A percentile compares a stretch with the other conserved stretches of the same genome.
Evolutionary conservation across 768 basidiomycete species (phyloP).

Genomic region (Leucocoprinus sp.): DNA sequence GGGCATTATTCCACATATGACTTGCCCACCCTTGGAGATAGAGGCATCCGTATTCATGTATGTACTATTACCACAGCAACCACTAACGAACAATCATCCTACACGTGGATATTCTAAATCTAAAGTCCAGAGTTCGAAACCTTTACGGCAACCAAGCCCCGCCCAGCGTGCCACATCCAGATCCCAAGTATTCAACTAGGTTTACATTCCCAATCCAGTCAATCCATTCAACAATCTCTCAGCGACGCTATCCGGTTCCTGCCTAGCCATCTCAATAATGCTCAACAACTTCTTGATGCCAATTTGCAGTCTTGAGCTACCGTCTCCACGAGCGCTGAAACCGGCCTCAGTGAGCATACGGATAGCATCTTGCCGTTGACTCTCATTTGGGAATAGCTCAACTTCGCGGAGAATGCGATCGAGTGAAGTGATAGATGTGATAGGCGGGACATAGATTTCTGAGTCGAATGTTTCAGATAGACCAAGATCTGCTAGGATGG

Average conservation of each 20-base stretch:
- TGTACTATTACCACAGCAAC: too few species aligned
- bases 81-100: too few species aligned
- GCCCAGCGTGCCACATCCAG: too few species aligned
- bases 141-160: too few species aligned
- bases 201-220: constrained; percentile 41
- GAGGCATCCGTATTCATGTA: too few species aligned
- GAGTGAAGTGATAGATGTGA: constrained; percentile 63
- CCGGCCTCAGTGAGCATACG: constrained; percentile 67
- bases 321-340: constrained; percentile 43
- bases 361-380: constrained; percentile 52
- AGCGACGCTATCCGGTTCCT: constrained; percentile 81
- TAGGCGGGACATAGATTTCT: constrained; percentile 76
- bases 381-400: constrained; percentile 55
- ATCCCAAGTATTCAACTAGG: too few species aligned
- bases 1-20: too few species aligned
- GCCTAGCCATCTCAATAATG: constrained; percentile 92
- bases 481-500: constrained; percentile 82
- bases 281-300: constrained; percentile 93
- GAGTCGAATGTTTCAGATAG: constrained; percentile 86
- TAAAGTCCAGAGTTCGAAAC: too few species aligned
- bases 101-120: too few species aligned
- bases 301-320: constrained; percentile 51
- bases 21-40: too few species aligned
- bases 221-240: constrained; percentile 59
- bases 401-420: constrained; percentile 74